Base-by-base conservation (phyloP, 495 filamentous ascomycete genomes). In the Aspergillus coremiiformis region DNA sequence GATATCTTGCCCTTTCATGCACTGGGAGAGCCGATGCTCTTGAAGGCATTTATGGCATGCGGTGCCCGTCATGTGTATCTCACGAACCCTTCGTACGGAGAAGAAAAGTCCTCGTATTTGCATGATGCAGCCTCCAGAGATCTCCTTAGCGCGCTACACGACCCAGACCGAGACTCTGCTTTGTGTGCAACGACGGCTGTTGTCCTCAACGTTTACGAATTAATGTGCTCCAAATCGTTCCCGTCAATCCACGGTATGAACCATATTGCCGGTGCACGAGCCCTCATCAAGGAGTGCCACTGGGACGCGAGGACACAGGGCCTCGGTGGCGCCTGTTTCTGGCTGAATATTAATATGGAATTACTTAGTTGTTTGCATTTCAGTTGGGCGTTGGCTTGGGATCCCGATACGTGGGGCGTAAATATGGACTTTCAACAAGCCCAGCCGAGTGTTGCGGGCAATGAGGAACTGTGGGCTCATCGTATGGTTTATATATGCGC, bases 271-370 rank as follows among this genome's bases (percentile, higher is more conserved):
- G 89, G 89, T 2, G 87, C 91, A 14, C 79, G 90, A 43, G 89
- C 90, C 4, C 74, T 97, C 44, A 90, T 98, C 62, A 87, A 87
- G 56, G 89, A 96, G 63, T 95, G 90, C 61, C 80, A 81, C 12
- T 98, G 93, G 93, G 87, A 84, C 58, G 88, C 90, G 1, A 82
- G 78, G 46, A 86, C 86, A 22, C 76, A 75, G 3, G 89, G 90
- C 4, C 79, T 96, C 39, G 90, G 89, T 8, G 83, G 84, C 1
- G 89, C 92, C 10, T 96, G 91, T 66, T 97, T 97, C 68, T 96
- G 92, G 90, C 68, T 96, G 15, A 96, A 94, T 59, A 82, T 94
- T 12, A 83, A 85, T 14, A 86, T 95, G 82, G 93, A 98, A 63
- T 70, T 97, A 11, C 76, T 96, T 20, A 87, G 81, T 55, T 96